Evolutionary conservation across 257 asterid genomes (phyloP), one percentile per base, ranked within the genome.

Genomic region (Vinca minor): DNA sequence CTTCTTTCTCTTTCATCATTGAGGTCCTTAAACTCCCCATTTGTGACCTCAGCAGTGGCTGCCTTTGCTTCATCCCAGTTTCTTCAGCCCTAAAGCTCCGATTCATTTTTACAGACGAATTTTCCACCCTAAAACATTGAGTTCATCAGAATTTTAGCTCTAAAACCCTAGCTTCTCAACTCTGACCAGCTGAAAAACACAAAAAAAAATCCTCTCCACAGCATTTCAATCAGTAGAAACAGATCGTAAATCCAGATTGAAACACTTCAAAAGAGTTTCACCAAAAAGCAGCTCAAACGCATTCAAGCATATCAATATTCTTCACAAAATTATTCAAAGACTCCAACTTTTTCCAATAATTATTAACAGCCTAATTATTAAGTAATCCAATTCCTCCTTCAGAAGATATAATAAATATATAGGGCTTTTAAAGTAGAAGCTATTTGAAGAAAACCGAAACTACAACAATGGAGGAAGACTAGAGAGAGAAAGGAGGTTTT

Each of bases 1-100:
- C 92, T 61, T 88, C 95, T 72, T 77, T 84, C 73, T 88, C 95
- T 74, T 74, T 88, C 74, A 72, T 68, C 64, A 69, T 47, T 54
- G 71, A 74, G 50, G 74, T 55, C 70, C 91, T 83, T 77, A 85
- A 65, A 68, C 81, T 78, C 60, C 85, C 87, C 78, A 81, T 72
- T 53, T 71, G 66, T 4, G 52, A 36, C 49, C 26, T 36, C 35
- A 28, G 60, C n/a, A 55, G 39, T 15, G 38, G 76, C 59, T 80
- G 82, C 79, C 87, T 81, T 73, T 83, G 76, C 72, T 47, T 72
- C 60, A 35, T 8, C 55, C 52, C 56, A 20, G 67, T 41, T 52
- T 65, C 71, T 47, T 71, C 71, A 36, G 56, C 66, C 46, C 71
- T 59, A 26, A 42, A 62, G 36, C 66, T 62, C 55, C 66, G 66